Conservation (phyloP, 1,284 basidiomycete genomes). For the Tilletia setariae region DNA sequence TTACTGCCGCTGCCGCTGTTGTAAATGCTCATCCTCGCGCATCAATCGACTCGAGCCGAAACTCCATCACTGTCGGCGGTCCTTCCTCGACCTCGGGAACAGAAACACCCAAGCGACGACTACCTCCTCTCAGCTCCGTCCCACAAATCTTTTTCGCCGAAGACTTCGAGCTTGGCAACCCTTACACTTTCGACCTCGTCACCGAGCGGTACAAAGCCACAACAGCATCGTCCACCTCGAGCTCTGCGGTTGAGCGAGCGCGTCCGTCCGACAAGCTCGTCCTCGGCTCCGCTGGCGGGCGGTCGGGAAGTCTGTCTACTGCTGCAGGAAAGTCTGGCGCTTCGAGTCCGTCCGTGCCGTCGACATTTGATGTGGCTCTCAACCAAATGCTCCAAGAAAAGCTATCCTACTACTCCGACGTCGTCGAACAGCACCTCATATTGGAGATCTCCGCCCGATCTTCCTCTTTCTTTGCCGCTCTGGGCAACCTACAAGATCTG, state of each 20-base stretch:
- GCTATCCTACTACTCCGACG: constrained; percentile 87
- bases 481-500: constrained; percentile 87
- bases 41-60: constrained; percentile 8
- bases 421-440: constrained; percentile 89
- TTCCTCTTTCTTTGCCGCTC: constrained; percentile 90
- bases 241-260: not conserved
- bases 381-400: constrained; percentile 75
- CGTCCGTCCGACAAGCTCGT: constrained; percentile 11
- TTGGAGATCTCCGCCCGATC: constrained; percentile 86
- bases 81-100: constrained; percentile 14
- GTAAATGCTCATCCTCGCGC: too few species aligned
- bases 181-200: constrained; percentile 75
- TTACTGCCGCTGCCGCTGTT: not conserved
- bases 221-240: constrained; percentile 20
- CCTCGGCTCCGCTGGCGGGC: not conserved
- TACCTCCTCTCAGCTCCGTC: constrained; percentile 66
- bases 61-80: not conserved
- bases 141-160: constrained; percentile 72
- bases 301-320: not conserved
- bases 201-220: constrained; percentile 62
- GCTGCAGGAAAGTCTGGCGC: not conserved
- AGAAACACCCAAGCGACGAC: constrained; percentile 28
- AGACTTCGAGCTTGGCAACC: constrained; percentile 80
- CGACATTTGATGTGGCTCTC: constrained; percentile 47
- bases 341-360: constrained; percentile 13